A percentile compares a stretch with the other conserved stretches of the same genome.
These are phyloP conservation scores for Nicotiana tabacum DNA, from an alignment of 257 asterid species.

Conservation along the genomic window DNA sequence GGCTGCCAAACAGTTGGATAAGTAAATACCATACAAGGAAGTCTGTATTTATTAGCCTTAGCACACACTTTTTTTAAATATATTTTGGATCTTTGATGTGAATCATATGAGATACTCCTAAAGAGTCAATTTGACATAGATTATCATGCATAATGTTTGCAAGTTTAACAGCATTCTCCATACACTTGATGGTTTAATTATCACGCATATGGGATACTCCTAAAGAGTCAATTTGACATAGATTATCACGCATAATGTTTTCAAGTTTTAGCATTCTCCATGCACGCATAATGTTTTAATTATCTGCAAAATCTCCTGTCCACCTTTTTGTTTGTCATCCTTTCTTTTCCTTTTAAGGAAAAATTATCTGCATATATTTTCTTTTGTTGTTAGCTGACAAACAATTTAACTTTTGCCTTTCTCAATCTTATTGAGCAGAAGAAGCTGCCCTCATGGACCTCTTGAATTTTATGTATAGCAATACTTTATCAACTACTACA, in stretches of 20 bases:
- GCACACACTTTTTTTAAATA: not conserved
- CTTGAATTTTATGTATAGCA: constrained; percentile 75
- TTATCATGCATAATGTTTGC: not conserved
- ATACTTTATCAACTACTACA: constrained; percentile 46
- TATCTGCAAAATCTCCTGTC: not conserved
- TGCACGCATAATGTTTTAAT: not conserved
- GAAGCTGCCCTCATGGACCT: constrained; percentile 87
- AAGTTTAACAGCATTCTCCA: not conserved
- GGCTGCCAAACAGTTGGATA: not conserved
- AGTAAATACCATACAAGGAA: not conserved
- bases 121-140: not conserved
- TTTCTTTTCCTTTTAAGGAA: not conserved
- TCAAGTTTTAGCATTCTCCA: not conserved
- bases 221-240: not conserved
- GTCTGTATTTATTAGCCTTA: not conserved
- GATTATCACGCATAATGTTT: not conserved
- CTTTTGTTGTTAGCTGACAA: not conserved
- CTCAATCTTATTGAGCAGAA: constrained; percentile 48
- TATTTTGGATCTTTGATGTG: not conserved
- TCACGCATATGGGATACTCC: not conserved
- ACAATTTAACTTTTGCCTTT: not conserved
- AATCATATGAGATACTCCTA: not conserved
- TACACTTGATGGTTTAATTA: not conserved
- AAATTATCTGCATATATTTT: not conserved
- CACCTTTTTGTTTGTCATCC: not conserved